Conservation (phyloP, 805 yeast genomes). For the Candida yuanshanica region DNA sequence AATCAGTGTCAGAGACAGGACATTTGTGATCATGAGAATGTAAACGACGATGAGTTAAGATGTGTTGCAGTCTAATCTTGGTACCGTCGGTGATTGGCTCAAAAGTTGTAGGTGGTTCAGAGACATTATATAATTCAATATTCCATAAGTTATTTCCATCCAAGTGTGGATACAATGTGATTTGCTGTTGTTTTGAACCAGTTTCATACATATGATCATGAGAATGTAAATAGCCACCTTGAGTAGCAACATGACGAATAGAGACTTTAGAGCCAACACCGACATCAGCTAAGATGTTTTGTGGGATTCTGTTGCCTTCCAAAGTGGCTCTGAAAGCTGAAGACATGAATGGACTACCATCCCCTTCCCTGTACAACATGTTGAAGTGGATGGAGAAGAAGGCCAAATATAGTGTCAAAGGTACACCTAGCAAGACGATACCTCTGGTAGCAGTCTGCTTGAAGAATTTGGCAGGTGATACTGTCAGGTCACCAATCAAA, state of each 20-base stretch:
- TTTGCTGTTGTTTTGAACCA: conserved; percentile 81
- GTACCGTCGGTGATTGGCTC: conserved; percentile 62
- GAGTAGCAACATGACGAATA: conserved; percentile 61
- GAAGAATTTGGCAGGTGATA: conserved; percentile 37
- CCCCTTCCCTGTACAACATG: conserved; percentile 55
- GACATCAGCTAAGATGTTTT: conserved; percentile 53
- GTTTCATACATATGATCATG: conserved; percentile 65
- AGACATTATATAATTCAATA: conserved; percentile 59
- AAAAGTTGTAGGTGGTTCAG: conserved; percentile 51
- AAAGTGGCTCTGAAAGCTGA: conserved; percentile 66
- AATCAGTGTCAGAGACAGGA: conserved; percentile 67
- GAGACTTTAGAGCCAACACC: conserved; percentile 68
- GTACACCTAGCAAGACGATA: conserved; percentile 49
- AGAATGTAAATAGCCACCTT: conserved; percentile 82
- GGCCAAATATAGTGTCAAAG: conserved; percentile 46
- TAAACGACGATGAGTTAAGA: conserved; percentile 54
- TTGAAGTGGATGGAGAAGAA: conserved; percentile 63
- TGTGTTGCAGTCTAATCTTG: conserved; percentile 63
- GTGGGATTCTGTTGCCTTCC: conserved; percentile 55
- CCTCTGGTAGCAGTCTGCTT: conserved; percentile 50
- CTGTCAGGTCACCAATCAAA: conserved; percentile 61
- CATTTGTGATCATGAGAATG: conserved; percentile 83
- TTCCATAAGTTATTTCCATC: conserved; percentile 72
- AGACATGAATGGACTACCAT: conserved; percentile 66
- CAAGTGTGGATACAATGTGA: conserved; percentile 73